Percentiles rank a stretch among this genome's conserved stretches.
Conservation (phyloP, 768 basidiomycete genomes). For the Kwoniella bestiolae region DNA sequence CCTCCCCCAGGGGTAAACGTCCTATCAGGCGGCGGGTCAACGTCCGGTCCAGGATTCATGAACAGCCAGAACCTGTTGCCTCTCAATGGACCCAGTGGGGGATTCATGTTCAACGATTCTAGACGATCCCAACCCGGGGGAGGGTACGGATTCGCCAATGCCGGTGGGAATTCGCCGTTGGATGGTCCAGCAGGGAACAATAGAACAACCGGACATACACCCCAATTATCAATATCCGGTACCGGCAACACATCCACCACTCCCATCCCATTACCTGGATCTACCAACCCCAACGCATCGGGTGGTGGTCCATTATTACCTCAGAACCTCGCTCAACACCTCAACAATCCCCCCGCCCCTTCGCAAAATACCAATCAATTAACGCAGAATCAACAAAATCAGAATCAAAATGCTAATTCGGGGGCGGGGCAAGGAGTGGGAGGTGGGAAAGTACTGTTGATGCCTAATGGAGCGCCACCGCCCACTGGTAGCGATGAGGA, state of each 20-base stretch:
- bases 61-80: neutral
- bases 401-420: slow-evolving; percentile 26
- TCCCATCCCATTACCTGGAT: slow-evolving; percentile 18
- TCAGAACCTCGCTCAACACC: slow-evolving; percentile 51
- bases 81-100: neutral
- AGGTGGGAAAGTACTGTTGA: slow-evolving; percentile 49
- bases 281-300: slow-evolving; percentile 19
- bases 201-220: slow-evolving; percentile 21
- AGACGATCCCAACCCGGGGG: neutral
- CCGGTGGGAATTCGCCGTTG: slow-evolving; percentile 1
- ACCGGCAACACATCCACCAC: slow-evolving; percentile 2
- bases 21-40: neutral
- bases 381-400: slow-evolving; percentile 22
- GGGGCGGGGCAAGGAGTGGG: neutral
- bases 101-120: slow-evolving; percentile 9
- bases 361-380: slow-evolving; percentile 1
- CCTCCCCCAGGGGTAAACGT: neutral
- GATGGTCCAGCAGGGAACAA: slow-evolving; percentile 2
- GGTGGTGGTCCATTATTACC: slow-evolving; percentile 38
- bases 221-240: slow-evolving; percentile 7
- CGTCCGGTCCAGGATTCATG: slow-evolving; percentile 9
- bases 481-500: slow-evolving; percentile 63
- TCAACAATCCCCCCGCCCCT: slow-evolving; percentile 56
- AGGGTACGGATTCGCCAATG: neutral
- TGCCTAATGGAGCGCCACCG: slow-evolving; percentile 50